Base-by-base conservation (phyloP, 768 basidiomycete genomes). In the Leccinum longicurvipes region DNA sequence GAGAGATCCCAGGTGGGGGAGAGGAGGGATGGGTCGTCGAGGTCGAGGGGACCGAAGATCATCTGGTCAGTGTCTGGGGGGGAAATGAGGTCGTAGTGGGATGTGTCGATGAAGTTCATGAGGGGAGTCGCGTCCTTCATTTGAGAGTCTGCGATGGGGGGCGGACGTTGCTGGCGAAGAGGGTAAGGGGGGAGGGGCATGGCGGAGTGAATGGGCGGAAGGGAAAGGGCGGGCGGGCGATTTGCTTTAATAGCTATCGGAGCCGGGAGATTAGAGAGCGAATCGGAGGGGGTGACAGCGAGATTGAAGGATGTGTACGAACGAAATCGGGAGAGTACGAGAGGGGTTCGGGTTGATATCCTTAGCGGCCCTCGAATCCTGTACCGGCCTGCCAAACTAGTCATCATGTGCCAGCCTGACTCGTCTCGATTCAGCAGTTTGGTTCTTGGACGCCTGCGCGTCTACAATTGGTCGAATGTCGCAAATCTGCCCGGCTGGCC, bases 181-280 rank as follows among this genome's bases (percentile, higher is more conserved):
- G 70, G 67, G 53, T 77, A 62, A 32, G 72, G 68, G 51, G 68
- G 64, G 64, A 74, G 63, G 54, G 81, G 73, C 82, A 83, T 81
- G 56, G 64, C 53, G 61, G 51, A 57, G 52, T 60, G 67, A 67
- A 67, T 60, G 56, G 55, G 65, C 59, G 60, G 66, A 66, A 60
- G 68, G 57, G 64, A 54, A 48, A 29, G 53, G 58, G 29, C 53
- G 39, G 55, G 56, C 53, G 56, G 59, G 60, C 54, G 46, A 56
- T 17, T 57, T 51, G 56, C 66, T 72, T 74, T 75, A 74, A 75
- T 77, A 75, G 69, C 51, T 32, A 59, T 65, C 67, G 71, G 76
- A 69, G 71, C 60, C 66, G 69, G 58, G 50, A 53, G 68, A 53
- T 56, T 44, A 55, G 60, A 61, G 56, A 63, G 62, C 54, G 59